Evolutionary conservation across 1,139 yeast genomes (phyloP), one percentile per base, ranked within the genome.

Genomic region (Yamadazyma songkhlaensis): DNA sequence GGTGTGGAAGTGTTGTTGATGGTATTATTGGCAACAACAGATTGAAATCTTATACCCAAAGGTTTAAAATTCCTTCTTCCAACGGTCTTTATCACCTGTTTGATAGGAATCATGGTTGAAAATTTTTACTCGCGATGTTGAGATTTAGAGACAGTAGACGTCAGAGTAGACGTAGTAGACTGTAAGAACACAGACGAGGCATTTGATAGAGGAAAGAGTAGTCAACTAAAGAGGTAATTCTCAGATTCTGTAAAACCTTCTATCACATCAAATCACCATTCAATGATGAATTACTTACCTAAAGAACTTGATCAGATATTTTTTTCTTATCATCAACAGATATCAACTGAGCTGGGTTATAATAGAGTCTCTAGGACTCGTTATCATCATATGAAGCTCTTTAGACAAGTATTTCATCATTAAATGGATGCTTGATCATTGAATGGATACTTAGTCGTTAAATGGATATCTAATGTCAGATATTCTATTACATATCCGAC

Each of bases 341-440:
- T 60, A 67, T 70, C 75, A 70, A 70, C 62, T 70, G 76, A 70
- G 75, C 75, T 70, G 75, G 75, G 76, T 70, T 70, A 47, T 50
- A 53, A 53, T 58, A 59, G 71, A 65, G 72, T 62, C 71, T 49
- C 57, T 49, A 46, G 54, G 72, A 64, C 73, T 67, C 73, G 57
- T 59, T 63, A 64, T 66, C 72, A 64, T 66, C 72, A 65, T 41
- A 25, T 31, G 20, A 40, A 43, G 49, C 46, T 45, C 47, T 48
- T 45, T 34, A 31, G 41, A 32, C 38, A 39, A 37, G 34, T 34
- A 25, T 17, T 31, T 24, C n/a, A 11, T 9, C n/a, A 31, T 11
- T 28, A 34, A 38, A 38, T 34, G 9, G 30, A n/a, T n/a, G n/a
- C n/a, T n/a, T n/a, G n/a, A n/a, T n/a, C n/a, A n/a, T n/a, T n/a